A percentile compares a stretch with the other conserved stretches of the same genome.
These are phyloP conservation scores for Pseudognaphalium luteoalbum DNA, from an alignment of 129 eudicot genomes.

Conservation along the genomic window DNA sequence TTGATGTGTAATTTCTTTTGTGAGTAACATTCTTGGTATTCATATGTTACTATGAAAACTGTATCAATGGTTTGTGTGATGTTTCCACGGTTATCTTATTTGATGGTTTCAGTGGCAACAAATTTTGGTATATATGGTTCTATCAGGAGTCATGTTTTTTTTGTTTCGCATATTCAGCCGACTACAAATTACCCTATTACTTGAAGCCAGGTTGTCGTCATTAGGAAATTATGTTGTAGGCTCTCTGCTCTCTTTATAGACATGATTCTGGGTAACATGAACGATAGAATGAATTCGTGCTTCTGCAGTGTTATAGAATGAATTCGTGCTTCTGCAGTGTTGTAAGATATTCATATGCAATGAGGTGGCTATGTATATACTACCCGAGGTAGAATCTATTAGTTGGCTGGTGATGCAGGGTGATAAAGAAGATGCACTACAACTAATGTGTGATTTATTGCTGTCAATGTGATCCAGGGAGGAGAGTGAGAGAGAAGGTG, in stretches of 20 bases:
- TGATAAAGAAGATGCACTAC: neutral
- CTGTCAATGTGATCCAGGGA: neutral
- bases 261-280: neutral
- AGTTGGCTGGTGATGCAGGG: constrained; percentile 8
- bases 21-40: neutral
- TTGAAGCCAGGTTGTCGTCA: neutral
- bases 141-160: neutral
- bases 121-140: neutral
- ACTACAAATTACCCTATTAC: neutral
- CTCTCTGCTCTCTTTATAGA: neutral
- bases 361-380: neutral
- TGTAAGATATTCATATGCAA: neutral
- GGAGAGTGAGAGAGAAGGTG: constrained; percentile 3
- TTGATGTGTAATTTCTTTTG: neutral
- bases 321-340: neutral
- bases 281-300: neutral
- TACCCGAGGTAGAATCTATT: neutral
- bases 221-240: neutral
- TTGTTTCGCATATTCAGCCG: neutral
- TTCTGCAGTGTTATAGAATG: neutral
- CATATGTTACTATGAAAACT: constrained; percentile 9
- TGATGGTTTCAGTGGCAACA: neutral
- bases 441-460: neutral
- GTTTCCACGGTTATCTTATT: neutral
- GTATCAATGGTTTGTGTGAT: neutral